These are phyloP conservation scores for Termitomyces sp. DNA, from an alignment of 768 basidiomycete species.

Conservation along the genomic window DNA sequence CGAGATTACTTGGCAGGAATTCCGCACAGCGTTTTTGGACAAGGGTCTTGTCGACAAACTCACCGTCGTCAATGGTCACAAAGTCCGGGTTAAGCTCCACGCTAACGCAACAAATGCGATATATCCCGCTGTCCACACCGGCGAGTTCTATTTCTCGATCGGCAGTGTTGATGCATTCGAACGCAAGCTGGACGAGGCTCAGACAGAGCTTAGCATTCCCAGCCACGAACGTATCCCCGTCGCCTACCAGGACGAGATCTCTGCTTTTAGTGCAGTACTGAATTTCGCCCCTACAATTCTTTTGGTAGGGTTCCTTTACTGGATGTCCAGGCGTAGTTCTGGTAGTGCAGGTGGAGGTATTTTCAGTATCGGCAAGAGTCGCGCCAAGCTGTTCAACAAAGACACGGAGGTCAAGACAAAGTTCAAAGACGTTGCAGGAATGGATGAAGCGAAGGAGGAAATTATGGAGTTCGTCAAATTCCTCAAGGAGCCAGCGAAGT, in stretches of 20 bases:
- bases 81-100: constrained; percentile 90
- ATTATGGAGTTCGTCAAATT: constrained; percentile 99
- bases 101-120: constrained; percentile 81
- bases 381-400: constrained; percentile 93
- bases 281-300: constrained; percentile 95
- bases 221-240: constrained; percentile 93
- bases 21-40: constrained; percentile 94
- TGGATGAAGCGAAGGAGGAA: constrained; percentile 99
- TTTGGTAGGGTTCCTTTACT: constrained; percentile 86
- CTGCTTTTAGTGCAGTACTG: constrained; percentile 73
- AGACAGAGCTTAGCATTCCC: constrained; percentile 89
- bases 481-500: constrained; percentile 91
- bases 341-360: constrained; percentile 81
- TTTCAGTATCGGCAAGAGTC: constrained; percentile 95
- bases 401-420: constrained; percentile 91
- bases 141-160: constrained; percentile 92
- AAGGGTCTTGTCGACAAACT: constrained; percentile 95
- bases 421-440: constrained; percentile 97
- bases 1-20: constrained; percentile 99
- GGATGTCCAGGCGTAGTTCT: constrained; percentile 72
- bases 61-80: constrained; percentile 84
- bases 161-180: constrained; percentile 97
- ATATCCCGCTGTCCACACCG: constrained; percentile 59
- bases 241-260: constrained; percentile 94
- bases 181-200: constrained; percentile 90